Conservation (phyloP, 2,329 filamentous ascomycete species). For the Gremmenia infestans region DNA sequence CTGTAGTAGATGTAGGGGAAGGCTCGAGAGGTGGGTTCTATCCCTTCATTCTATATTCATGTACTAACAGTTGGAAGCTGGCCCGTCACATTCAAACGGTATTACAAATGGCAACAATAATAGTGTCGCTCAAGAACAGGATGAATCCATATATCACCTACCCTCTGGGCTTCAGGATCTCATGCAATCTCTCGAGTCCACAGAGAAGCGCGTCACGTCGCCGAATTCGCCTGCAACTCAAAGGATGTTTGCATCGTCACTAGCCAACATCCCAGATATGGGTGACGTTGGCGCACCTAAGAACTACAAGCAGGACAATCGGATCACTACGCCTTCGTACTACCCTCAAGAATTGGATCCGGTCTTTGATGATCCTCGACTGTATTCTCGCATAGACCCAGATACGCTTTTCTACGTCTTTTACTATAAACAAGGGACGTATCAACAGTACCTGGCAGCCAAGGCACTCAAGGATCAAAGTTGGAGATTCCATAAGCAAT, state of each 20-base stretch:
- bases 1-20: constrained; percentile 39
- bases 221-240: constrained; percentile 58
- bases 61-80: constrained; percentile 17
- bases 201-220: constrained; percentile 58
- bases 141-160: constrained; percentile 89
- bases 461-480: constrained; percentile 98
- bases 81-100: constrained; percentile 44
- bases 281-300: constrained; percentile 76
- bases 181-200: constrained; percentile 82
- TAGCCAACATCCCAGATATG: constrained; percentile 65
- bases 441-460: constrained; percentile 91
- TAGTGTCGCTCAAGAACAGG: constrained; percentile 42
- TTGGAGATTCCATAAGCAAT: constrained; percentile 99
- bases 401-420: constrained; percentile 98
- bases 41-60: constrained; percentile 4
- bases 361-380: constrained; percentile 83
- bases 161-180: constrained; percentile 85
- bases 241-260: constrained; percentile 70
- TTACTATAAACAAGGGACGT: constrained; percentile 95
- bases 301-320: constrained; percentile 78
- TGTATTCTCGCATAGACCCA: constrained; percentile 87
- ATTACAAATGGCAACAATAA: constrained; percentile 48
- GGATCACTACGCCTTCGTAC: constrained; percentile 71
- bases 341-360: constrained; percentile 90
- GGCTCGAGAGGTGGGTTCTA: constrained; percentile 39